phyloP scores from a whole-genome alignment of 805 yeast genomes.

The Starmerella stigmatis region DNA sequence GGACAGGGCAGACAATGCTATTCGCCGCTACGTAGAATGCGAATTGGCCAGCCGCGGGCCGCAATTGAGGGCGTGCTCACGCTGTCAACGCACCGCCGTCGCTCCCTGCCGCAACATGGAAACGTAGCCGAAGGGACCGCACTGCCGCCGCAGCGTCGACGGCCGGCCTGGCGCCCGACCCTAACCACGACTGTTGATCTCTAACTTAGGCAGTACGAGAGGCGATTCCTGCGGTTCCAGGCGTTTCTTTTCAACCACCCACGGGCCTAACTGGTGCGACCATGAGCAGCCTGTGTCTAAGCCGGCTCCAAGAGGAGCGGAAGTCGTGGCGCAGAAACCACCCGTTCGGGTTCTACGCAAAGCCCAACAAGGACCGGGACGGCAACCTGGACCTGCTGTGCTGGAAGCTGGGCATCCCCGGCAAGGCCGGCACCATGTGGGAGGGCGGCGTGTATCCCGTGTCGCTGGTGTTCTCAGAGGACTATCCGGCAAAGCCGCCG shows the following conservation, averaged over 20 bases:
- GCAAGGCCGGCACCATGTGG: conserved; percentile 80
- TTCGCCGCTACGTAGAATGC: no score
- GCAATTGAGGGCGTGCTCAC: no score
- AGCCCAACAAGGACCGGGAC: conserved; percentile 67
- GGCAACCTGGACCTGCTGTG: conserved; percentile 74
- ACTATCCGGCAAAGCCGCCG: conserved; percentile 95
- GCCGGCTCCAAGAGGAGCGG: conserved; percentile 87
- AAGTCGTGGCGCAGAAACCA: conserved; percentile 98
- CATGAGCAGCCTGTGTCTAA: conserved; percentile 45
- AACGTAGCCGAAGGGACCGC: no score
- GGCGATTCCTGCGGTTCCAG: not conserved
- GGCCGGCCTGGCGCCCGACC: no score
- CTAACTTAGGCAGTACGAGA: no score
- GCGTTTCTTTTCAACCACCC: no score
- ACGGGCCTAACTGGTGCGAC: not conserved
- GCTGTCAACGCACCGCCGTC: no score
- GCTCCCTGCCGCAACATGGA: no score
- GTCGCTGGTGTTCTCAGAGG: conserved; percentile 68
- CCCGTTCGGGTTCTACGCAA: conserved; percentile 94
- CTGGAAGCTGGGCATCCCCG: conserved; percentile 97
- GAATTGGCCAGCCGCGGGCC: no score
- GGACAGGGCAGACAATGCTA: no score
- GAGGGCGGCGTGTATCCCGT: conserved; percentile 82
- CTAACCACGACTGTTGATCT: no score
- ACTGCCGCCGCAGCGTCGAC: no score